phyloP scores from a whole-genome alignment of 108 stramenopile genomes.

The Schizochytrium sp. region DNA sequence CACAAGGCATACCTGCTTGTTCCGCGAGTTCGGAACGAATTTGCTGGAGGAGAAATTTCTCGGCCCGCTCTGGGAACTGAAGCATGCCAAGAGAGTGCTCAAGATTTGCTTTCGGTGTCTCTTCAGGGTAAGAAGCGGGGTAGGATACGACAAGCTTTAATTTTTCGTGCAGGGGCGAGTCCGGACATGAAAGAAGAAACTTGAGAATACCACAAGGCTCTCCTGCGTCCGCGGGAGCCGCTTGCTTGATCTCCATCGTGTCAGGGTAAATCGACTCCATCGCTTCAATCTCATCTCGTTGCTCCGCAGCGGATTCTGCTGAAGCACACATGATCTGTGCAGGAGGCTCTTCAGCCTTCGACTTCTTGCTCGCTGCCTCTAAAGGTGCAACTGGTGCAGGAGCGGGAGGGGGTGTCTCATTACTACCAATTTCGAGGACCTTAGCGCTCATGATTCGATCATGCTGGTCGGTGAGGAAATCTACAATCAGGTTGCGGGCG shows the following conservation, averaged over 20 bases:
- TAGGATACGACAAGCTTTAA: background rate
- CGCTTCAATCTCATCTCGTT: constrained; percentile 55
- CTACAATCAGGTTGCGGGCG: background rate
- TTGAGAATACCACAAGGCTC: background rate
- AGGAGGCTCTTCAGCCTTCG: background rate
- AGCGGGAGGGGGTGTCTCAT: background rate
- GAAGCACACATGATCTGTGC: constrained; percentile 1
- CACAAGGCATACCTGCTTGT: constrained; percentile 56
- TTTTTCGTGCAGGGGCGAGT: background rate
- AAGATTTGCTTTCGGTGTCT: background rate
- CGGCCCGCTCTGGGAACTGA: background rate
- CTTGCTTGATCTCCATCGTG: background rate
- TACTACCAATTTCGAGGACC: background rate
- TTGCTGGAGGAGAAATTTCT: background rate
- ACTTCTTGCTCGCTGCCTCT: background rate
- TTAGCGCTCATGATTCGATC: background rate
- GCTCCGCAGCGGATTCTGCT: constrained; percentile 23
- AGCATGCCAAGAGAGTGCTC: background rate
- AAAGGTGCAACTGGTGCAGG: background rate
- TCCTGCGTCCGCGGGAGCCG: background rate
- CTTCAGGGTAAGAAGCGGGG: constrained; percentile 16
- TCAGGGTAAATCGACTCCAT: constrained; percentile 53
- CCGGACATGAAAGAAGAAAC: background rate
- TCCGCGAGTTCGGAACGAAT: background rate
- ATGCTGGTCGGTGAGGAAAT: background rate